Evolutionary conservation across 2,329 filamentous ascomycete species (phyloP).

Genomic region (Sclerotinia borealis): DNA sequence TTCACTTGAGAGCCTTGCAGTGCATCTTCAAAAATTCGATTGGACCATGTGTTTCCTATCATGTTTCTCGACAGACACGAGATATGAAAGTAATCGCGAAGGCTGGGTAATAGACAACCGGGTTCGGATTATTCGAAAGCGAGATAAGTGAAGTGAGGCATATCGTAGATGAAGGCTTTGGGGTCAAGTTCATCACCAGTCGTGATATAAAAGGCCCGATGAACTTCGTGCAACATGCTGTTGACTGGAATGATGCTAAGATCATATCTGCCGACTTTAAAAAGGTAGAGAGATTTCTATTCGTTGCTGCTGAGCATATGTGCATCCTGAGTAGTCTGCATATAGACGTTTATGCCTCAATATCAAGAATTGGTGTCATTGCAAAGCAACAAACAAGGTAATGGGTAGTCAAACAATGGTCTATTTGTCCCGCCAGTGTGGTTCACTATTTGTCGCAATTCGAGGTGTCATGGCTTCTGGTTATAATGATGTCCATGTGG

Average conservation of each 20-base stretch:
- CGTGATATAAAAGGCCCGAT: conserved; percentile 3
- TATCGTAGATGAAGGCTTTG: background rate
- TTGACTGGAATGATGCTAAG: background rate
- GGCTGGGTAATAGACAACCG: background rate
- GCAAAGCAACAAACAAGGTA: background rate
- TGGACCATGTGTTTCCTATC: background rate
- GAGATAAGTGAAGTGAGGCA: background rate
- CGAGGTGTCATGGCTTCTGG: background rate
- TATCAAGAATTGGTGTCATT: background rate
- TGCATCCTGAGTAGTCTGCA: background rate
- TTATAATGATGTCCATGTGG: background rate
- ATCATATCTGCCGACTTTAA: background rate
- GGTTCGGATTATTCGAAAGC: background rate
- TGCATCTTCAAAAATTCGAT: background rate
- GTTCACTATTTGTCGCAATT: conserved; percentile 1
- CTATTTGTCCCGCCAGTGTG: background rate
- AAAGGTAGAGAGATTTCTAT: background rate
- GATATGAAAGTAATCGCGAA: background rate
- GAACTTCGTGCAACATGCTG: background rate
- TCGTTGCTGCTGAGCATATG: background rate
- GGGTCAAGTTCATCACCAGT: background rate
- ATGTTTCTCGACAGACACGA: background rate
- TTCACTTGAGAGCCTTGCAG: background rate
- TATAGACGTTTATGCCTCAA: background rate
- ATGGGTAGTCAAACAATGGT: background rate